Evolutionary conservation across 2,329 filamentous ascomycete genomes (phyloP).

Genomic region (Penicillium frequentans): DNA sequence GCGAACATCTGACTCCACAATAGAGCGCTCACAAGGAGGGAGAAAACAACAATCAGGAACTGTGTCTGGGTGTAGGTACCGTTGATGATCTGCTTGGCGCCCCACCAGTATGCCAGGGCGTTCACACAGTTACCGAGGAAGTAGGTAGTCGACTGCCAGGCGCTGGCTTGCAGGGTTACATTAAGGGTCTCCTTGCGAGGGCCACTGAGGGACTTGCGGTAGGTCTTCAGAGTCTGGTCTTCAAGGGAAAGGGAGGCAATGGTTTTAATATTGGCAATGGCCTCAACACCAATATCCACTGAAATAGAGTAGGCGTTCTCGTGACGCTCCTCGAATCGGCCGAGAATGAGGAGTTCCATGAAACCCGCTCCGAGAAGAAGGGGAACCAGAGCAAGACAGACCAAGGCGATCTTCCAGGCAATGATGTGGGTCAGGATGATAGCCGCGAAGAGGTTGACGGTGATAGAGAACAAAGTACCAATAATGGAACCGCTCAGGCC

Average conservation of each 20-base stretch:
- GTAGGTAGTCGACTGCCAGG: conserved; percentile 48
- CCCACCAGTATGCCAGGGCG: conserved; percentile 79
- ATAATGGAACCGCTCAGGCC: conserved; percentile 70
- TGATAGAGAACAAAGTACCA: conserved; percentile 67
- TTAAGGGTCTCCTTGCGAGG: conserved; percentile 51
- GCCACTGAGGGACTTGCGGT: conserved; percentile 45
- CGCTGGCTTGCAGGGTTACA: conserved; percentile 49
- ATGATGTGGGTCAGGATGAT: conserved; percentile 70
- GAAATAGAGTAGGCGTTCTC: conserved; percentile 53
- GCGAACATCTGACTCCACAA: conserved; percentile 74
- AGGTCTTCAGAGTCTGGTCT: conserved; percentile 48
- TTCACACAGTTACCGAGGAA: conserved; percentile 65
- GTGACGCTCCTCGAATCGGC: conserved; percentile 58
- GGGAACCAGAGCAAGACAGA: conserved; percentile 68
- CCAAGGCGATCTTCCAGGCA: conserved; percentile 74
- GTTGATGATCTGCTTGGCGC: conserved; percentile 66
- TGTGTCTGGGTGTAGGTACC: conserved; percentile 66
- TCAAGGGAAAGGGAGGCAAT: conserved; percentile 54
- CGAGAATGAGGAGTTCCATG: conserved; percentile 64
- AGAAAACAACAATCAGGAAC: conserved; percentile 72
- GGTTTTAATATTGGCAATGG: conserved; percentile 53
- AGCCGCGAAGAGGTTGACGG: conserved; percentile 67
- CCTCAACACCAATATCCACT: conserved; percentile 53
- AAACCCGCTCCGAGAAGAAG: conserved; percentile 68
- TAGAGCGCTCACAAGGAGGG: conserved; percentile 71